Evolutionary conservation across 805 yeast species (phyloP).

Genomic region (Metschnikowia arizonensis): DNA sequence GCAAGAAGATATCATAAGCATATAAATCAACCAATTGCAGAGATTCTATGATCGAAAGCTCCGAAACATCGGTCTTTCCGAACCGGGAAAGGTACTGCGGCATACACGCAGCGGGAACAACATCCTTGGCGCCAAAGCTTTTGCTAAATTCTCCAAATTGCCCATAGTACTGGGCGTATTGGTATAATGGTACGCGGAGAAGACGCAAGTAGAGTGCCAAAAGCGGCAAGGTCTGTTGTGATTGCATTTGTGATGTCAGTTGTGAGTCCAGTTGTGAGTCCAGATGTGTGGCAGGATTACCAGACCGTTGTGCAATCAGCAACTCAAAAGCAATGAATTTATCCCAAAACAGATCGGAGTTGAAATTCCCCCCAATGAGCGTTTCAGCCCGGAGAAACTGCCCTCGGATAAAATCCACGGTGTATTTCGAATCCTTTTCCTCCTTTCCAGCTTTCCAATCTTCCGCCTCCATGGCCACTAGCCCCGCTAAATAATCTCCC

Average conservation of each 20-base stretch:
- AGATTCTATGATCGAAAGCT: constrained; percentile 35
- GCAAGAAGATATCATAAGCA: constrained; percentile 39
- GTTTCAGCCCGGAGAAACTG: constrained; percentile 48
- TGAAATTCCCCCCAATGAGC: constrained; percentile 64
- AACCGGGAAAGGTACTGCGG: constrained; percentile 22
- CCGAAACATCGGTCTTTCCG: constrained; percentile 20
- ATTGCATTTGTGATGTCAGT: no score
- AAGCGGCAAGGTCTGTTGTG: not conserved
- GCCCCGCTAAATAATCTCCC: constrained; percentile 59
- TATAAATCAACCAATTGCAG: constrained; percentile 42
- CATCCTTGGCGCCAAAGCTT: constrained; percentile 28
- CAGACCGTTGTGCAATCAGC: not conserved
- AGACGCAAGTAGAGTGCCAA: constrained; percentile 43
- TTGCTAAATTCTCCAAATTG: constrained; percentile 39
- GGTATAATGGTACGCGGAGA: constrained; percentile 69
- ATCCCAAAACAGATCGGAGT: constrained; percentile 84
- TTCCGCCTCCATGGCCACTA: constrained; percentile 23
- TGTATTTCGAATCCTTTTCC: constrained; percentile 19
- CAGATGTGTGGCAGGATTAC: constrained; percentile 25
- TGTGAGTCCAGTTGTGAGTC: no score
- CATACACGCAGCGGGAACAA: constrained; percentile 19
- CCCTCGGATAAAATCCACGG: constrained; percentile 28
- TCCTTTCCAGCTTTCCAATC: not conserved
- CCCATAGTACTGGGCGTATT: constrained; percentile 74
- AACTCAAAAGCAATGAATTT: constrained; percentile 52